Evolutionary conservation across 2,329 filamentous ascomycete species (phyloP), one percentile per base, ranked within the genome.

Genomic region (Colletotrichum incanum): DNA sequence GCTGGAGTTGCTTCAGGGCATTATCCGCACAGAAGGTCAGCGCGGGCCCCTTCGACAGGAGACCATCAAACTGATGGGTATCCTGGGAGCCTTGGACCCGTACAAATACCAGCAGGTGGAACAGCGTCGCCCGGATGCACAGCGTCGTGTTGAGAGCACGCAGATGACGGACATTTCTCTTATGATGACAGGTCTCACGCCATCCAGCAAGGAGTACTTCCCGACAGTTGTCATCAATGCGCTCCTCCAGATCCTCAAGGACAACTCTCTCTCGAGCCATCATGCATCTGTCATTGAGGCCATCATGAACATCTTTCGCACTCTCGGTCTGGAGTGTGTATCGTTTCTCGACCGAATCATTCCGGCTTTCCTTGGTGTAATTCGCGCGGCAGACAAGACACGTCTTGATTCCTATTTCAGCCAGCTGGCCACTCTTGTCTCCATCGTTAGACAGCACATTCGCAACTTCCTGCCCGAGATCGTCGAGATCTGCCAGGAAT

Each of bases 271-370:
- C 5, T 90, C 93, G 16, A 94, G 97, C 78, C 96, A 98, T 77
- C 97, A 99, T 78, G 96, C 95, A 5, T 91, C 93, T 14, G 96
- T 98, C 18, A 96, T 99, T 63, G 96, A 98, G 80, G 96, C 96
- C 6, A 97, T 99, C 77, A 98, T 99, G 92, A 98, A 94, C 76
- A 99, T 99, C 71, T 99, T 99, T 84, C 94, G 96, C 76, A 99
- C 97, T 0, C 88, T 99, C 73, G 96, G 96, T 2, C 85, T 99
- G 76, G 98, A 98, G 80, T 99, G 96, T 80, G 96, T 99, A 11
- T 93, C 94, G 0, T 99, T 98, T 82, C 89, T 99, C 1, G 93
- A 94, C 73, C 93, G 96, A 73, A 98, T 99, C 73, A 94, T 99
- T 41, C 96, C 97, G 0, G 96, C 95, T 0, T 99, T 99, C 79